These are phyloP conservation scores for Eucalyptus microcorys DNA, from an alignment of 345 rosid genomes.

Conservation along the genomic window DNA sequence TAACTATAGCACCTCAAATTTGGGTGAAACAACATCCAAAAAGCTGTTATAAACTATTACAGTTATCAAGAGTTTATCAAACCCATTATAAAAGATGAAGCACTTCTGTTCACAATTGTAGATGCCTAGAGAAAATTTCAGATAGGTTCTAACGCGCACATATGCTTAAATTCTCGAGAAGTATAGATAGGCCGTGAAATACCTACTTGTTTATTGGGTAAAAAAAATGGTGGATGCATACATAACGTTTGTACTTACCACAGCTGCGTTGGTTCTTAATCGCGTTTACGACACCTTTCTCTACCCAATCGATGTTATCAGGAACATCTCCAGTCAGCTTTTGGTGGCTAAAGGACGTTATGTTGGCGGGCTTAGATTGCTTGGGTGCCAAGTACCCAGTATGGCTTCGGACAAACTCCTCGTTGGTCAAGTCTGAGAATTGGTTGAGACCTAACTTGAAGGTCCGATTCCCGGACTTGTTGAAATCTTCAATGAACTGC, in stretches of 20 bases:
- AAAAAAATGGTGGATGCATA: not conserved
- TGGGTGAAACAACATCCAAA: too few species aligned
- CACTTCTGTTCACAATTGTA: too few species aligned
- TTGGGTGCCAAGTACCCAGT: not conserved
- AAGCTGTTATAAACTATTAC: too few species aligned
- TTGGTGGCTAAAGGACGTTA: not conserved
- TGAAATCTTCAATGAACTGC: conserved; percentile 11
- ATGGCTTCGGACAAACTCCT: conserved; percentile 3
- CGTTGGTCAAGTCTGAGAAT: conserved; percentile 19
- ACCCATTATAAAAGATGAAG: too few species aligned
- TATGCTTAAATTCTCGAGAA: too few species aligned
- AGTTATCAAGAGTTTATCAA: too few species aligned
- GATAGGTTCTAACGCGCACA: not conserved
- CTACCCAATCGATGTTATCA: not conserved
- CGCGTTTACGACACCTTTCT: not conserved
- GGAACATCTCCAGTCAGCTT: not conserved
- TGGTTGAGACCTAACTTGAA: conserved; percentile 19
- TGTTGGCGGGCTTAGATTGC: not conserved
- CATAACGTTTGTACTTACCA: not conserved
- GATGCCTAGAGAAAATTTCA: not conserved
- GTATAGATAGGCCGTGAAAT: not conserved
- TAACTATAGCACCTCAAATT: too few species aligned
- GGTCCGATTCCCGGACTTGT: not conserved
- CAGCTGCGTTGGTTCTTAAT: not conserved
- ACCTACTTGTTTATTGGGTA: not conserved